Evolutionary conservation across 2,329 filamentous ascomycete genomes (phyloP), one percentile per base, ranked within the genome.

Genomic region (Ceratocystis harringtonii): DNA sequence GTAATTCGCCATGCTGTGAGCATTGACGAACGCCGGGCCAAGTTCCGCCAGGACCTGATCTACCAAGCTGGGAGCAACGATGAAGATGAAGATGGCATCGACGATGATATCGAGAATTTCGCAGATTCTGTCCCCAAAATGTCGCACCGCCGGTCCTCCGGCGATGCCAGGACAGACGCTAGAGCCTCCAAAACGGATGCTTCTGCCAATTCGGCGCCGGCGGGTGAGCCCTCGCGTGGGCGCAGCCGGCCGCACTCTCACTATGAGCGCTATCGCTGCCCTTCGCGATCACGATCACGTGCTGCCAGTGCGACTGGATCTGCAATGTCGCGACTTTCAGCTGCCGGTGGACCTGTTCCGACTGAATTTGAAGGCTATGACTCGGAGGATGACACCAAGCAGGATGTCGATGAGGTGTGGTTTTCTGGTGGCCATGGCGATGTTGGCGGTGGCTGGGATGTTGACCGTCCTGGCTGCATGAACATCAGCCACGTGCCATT

Each of bases 321-420:
- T 10, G 57, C 44, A 0, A 62, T 48, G 32, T 62, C 61, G 1
- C 41, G 48, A 3, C 3, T 32, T 5, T 30, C 52, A 12, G 52
- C 28, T 12, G 52, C 25, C 17, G 52, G 52, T 15, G 52, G 25
- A 4, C 28, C 22, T 5, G 52, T 17, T 17, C 17, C 22, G 12
- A 8, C 7, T 17, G 52, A n/a, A 12, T 15, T 30, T 17, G 41
- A 57, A 19, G 76, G 77, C 0, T 76, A 78, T 5, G 76, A 77
- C 6, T 77, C 76, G 0, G 76, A 79, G 7, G 77, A 80, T 25
- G 78, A 78, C 1, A 75, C 73, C 0, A 78, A 80, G 0, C 88
- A 92, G 71, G 87, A 92, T 69, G 87, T 92, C 61, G 82, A 89
- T 67, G 89, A 94, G 70, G 81, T 92, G 0, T 89, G 87, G 86